These are phyloP conservation scores for Phoma sp. DNA, from an alignment of 2,329 filamentous ascomycete genomes.

Conservation along the genomic window DNA sequence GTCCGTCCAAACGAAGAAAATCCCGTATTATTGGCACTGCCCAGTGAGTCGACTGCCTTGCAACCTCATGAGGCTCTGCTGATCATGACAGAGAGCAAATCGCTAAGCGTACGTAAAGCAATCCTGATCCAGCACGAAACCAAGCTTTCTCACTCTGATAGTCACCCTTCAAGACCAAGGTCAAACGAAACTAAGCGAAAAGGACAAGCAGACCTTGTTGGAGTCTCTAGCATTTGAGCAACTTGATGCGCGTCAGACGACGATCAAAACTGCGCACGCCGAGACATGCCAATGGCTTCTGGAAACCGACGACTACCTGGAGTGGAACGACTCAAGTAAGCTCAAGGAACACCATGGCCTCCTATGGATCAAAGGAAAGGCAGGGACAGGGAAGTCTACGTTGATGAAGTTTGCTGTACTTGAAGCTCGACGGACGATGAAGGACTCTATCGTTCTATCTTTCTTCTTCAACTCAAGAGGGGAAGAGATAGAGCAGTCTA, in stretches of 20 bases:
- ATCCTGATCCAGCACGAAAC: too few species aligned
- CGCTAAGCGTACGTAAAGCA: too few species aligned
- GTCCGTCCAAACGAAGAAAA: too few species aligned
- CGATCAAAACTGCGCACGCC: slow-evolving; percentile 47
- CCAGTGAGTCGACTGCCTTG: too few species aligned
- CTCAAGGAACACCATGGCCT: slow-evolving; percentile 28
- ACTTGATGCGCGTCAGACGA: slow-evolving; percentile 48
- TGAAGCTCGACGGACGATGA: slow-evolving; percentile 12
- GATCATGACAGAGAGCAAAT: too few species aligned
- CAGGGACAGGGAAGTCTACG: slow-evolving; percentile 51
- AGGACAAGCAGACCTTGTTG: background rate
- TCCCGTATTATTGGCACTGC: too few species aligned
- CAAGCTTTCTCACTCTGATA: too few species aligned
- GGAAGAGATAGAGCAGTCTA: slow-evolving; percentile 26
- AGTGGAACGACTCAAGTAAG: slow-evolving; percentile 48
- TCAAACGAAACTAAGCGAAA: too few species aligned
- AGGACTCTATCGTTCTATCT: slow-evolving; percentile 12
- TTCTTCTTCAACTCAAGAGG: slow-evolving; percentile 40
- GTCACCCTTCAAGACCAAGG: too few species aligned
- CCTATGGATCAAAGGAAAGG: slow-evolving; percentile 37
- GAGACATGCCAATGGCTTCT: slow-evolving; percentile 55
- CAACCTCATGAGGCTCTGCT: too few species aligned
- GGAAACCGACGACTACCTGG: slow-evolving; percentile 38
- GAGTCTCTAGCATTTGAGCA: slow-evolving; percentile 39
- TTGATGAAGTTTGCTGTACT: slow-evolving; percentile 46